Evolutionary conservation across 768 basidiomycete species (phyloP).

Genomic region (Polyporus arcularius): DNA sequence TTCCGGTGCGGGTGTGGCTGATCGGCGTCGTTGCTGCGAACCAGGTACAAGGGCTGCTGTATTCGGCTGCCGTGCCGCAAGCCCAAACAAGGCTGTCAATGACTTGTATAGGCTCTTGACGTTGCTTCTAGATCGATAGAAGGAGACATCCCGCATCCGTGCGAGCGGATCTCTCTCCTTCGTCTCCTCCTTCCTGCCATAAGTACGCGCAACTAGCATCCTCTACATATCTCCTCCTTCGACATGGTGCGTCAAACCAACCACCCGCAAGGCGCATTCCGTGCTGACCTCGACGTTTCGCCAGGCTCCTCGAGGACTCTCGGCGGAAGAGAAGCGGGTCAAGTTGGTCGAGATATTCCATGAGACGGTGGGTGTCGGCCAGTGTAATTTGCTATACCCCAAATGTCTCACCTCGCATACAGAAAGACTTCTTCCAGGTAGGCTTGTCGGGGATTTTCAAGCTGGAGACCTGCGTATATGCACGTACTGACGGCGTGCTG

Average conservation of each 20-base stretch:
- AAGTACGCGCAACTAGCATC: background rate
- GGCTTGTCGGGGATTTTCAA: background rate
- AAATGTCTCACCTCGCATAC: background rate
- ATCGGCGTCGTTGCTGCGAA: background rate
- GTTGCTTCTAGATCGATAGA: background rate
- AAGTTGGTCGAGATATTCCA: slow-evolving; percentile 93
- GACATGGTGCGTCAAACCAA: background rate
- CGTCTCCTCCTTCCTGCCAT: background rate
- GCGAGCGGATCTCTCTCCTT: background rate
- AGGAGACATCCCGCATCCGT: background rate
- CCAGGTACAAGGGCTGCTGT: too few relatives aligned
- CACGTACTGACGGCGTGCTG: background rate
- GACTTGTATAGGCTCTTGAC: background rate
- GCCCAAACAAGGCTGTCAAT: too few relatives aligned
- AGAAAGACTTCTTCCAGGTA: slow-evolving; percentile 87
- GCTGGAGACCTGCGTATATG: background rate
- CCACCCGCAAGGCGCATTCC: background rate
- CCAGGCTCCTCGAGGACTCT: slow-evolving; percentile 81
- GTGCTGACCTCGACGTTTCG: background rate
- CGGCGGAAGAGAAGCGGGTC: slow-evolving; percentile 86
- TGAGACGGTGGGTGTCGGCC: slow-evolving; percentile 61
- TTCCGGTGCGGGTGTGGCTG: background rate
- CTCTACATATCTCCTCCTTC: background rate
- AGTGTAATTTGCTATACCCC: background rate
- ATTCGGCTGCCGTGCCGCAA: too few relatives aligned